Conservation (phyloP, 371 early-diverging fungal species). For the Mortierella sp. region DNA sequence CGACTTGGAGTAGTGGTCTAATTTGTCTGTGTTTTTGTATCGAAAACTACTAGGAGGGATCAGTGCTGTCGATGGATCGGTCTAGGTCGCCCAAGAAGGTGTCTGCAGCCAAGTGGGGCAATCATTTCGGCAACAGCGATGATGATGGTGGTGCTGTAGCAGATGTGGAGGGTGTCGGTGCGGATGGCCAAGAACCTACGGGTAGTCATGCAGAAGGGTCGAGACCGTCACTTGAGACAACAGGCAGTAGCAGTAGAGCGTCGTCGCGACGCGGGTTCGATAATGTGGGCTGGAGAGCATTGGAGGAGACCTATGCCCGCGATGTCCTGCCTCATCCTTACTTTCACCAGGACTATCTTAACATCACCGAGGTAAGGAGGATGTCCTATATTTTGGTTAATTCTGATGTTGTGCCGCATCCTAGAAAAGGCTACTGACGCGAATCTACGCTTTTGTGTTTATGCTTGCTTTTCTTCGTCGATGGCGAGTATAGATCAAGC, state of each 20-base stretch:
- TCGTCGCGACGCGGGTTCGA: constrained; percentile 25
- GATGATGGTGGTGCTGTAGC: neutral
- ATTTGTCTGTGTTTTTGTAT: too few relatives aligned
- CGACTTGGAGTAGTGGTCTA: too few relatives aligned
- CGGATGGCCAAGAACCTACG: neutral
- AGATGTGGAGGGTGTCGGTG: neutral
- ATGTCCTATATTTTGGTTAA: neutral
- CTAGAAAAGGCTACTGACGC: neutral
- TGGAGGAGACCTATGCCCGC: constrained; percentile 42
- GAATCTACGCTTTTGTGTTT: neutral
- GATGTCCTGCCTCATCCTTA: constrained; percentile 44
- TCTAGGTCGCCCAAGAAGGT: constrained; percentile 26
- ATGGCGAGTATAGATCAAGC: constrained; percentile 30
- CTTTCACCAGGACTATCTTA: constrained; percentile 26
- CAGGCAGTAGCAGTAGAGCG: neutral
- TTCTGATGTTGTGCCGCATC: neutral
- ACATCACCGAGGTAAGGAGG: constrained; percentile 35
- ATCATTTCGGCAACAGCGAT: too few relatives aligned
- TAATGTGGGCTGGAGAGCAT: constrained; percentile 44
- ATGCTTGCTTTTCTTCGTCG: neutral
- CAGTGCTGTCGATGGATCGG: neutral
- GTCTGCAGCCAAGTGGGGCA: constrained; percentile 22
- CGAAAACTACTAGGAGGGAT: constrained; percentile 5
- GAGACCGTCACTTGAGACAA: neutral
- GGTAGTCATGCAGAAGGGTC: neutral